Percentiles rank a stretch among this genome's conserved stretches.
Evolutionary conservation across 2,329 filamentous ascomycete genomes (phyloP).

Genomic region (Pleoardoris graminearum): DNA sequence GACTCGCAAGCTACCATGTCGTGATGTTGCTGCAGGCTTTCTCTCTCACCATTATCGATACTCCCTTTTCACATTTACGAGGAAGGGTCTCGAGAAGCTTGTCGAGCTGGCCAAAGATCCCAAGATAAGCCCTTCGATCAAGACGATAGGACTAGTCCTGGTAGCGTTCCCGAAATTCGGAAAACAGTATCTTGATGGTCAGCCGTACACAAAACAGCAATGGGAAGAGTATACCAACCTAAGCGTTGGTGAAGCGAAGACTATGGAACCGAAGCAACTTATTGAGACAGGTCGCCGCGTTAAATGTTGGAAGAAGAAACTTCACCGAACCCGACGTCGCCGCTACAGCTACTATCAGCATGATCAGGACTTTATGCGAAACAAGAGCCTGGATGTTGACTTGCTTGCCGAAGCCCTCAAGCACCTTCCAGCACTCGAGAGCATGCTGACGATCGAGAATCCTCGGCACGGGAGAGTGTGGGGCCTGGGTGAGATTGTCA

Average conservation of each 20-base stretch:
- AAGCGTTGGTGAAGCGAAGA: neutral
- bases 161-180: neutral
- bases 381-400: constrained; percentile 3
- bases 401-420: constrained; percentile 11
- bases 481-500: too few relatives aligned
- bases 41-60: neutral
- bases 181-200: neutral
- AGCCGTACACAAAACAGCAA: neutral
- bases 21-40: neutral
- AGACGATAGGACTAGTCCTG: neutral
- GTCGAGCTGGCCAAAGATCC: neutral
- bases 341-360: constrained; percentile 5
- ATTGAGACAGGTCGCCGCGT: too few relatives aligned
- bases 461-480: too few relatives aligned
- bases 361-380: constrained; percentile 7
- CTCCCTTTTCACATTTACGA: constrained; percentile 2
- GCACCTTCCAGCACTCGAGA: constrained; percentile 8
- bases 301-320: neutral
- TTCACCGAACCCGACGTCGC: neutral
- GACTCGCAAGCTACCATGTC: neutral
- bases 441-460: too few relatives aligned
- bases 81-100: constrained; percentile 2
- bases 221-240: too few relatives aligned
- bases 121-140: neutral
- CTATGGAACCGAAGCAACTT: neutral